Base-by-base conservation (phyloP, 1,284 basidiomycete species). In the Volvariella volvacea region DNA sequence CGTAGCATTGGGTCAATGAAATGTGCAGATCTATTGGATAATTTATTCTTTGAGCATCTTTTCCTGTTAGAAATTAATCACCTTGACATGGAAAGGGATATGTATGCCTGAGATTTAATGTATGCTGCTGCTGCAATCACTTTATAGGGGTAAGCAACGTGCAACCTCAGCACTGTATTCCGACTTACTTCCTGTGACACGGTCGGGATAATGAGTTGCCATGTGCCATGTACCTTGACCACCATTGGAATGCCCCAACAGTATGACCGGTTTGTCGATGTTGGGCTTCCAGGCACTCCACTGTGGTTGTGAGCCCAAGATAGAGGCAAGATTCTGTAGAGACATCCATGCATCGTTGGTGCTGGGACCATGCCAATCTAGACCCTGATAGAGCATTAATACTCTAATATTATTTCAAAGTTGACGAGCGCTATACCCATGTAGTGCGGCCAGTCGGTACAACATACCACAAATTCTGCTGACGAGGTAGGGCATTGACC, bases 161-260 rank as follows among this genome's bases (percentile, higher is more conserved):
- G 25, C 9, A 3, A 30, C 14, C n/a, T 12, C 21, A 28, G 32
- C 1, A 36, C 15, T 41, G 28, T 44, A 32, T 6, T 42, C 45
- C 62, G 40, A 36, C 34, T 36, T 50, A 81, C 82, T 76, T 41
- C 74, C 91, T 2, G 83, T 57, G 1, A 91, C 74, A 31, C 76
- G 70, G 58, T 94, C 91, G 0, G 92, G 90, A 57, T 77, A 88
- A 46, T 84, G 71, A 19, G 79, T 74, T 1, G 86, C 78, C 3
- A 85, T 57, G 58, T 91, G 83, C 87, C 90, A 92, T 2, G 84
- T 72, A 0, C 92, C 92, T 62, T 95, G 92, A 2, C 92, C 92
- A 7, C 92, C 92, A 58, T 96, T 96, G 1, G 91, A 94, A 58
- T 96, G 92, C 0, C 92, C 92, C 38, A 93, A 66, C 4, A 93